phyloP scores from a whole-genome alignment of 306 rosid genomes.

The Lagenaria siceraria region DNA sequence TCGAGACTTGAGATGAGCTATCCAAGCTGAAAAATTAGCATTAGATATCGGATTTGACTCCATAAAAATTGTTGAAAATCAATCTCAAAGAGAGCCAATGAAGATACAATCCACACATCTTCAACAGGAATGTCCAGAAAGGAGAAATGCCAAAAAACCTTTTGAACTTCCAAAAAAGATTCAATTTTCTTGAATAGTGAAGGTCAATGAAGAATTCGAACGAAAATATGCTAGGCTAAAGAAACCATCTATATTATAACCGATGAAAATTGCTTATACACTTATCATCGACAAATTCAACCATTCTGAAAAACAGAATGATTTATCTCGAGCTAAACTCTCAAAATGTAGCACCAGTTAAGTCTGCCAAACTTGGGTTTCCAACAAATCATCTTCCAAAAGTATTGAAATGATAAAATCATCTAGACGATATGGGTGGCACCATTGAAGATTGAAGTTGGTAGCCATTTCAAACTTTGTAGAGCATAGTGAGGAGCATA shows the following conservation, averaged over 20 bases:
- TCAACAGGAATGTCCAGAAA: too few species aligned
- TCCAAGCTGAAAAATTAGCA: background rate
- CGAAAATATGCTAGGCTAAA: background rate
- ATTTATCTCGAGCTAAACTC: background rate
- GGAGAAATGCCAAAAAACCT: too few species aligned
- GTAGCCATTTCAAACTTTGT: too few species aligned
- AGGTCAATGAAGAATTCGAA: too few species aligned
- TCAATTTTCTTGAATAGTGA: too few species aligned
- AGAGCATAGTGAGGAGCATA: background rate
- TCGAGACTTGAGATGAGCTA: too few species aligned
- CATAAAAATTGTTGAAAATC: background rate
- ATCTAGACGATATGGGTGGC: background rate
- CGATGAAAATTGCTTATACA: background rate
- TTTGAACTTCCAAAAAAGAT: too few species aligned
- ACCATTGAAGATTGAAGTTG: background rate
- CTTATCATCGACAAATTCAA: background rate
- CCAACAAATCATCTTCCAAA: background rate
- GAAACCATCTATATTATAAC: background rate
- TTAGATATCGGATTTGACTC: background rate
- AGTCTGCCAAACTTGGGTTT: background rate
- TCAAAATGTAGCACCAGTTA: background rate
- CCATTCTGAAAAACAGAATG: background rate
- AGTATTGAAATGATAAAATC: background rate
- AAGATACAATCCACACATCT: background rate
- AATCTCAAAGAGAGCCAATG: background rate